Evolutionary conservation across 192 early-diverging fungal species (phyloP).

Genomic region (Linnemannia schmuckeri): DNA sequence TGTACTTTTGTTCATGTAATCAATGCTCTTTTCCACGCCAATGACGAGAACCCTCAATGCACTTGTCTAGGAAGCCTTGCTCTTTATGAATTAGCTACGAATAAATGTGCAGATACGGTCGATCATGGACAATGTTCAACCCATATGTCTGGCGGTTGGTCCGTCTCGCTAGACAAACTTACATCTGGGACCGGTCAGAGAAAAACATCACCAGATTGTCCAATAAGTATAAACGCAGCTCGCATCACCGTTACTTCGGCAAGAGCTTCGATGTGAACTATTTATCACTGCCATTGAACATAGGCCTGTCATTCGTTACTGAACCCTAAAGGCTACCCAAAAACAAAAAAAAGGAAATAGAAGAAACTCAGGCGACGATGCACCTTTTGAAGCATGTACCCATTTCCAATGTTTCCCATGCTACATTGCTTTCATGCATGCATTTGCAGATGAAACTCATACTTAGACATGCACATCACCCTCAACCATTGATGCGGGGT

Average conservation of each 20-base stretch:
- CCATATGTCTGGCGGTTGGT: not conserved
- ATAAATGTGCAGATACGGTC: not conserved
- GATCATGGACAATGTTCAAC: not conserved
- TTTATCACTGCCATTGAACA: not conserved
- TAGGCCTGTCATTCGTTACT: not conserved
- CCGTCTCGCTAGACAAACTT: not conserved
- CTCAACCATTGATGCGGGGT: not conserved
- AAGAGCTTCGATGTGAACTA: not conserved
- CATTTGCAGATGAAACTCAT: conserved; percentile 2
- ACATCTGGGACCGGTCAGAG: not conserved
- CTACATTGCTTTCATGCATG: not conserved
- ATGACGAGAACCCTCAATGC: no score
- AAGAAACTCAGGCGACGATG: not conserved
- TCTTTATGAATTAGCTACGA: not conserved
- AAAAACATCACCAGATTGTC: not conserved
- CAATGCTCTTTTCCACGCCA: no score
- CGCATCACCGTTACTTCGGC: not conserved
- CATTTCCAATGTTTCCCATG: no score
- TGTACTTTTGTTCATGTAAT: no score
- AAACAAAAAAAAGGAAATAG: not conserved
- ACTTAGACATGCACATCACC: not conserved
- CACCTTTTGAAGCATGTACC: no score
- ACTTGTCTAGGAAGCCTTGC: no score
- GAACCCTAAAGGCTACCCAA: not conserved
- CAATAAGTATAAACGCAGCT: not conserved